Evolutionary conservation across 345 rosid species (phyloP).

Genomic region (Eucalyptus sp.): DNA sequence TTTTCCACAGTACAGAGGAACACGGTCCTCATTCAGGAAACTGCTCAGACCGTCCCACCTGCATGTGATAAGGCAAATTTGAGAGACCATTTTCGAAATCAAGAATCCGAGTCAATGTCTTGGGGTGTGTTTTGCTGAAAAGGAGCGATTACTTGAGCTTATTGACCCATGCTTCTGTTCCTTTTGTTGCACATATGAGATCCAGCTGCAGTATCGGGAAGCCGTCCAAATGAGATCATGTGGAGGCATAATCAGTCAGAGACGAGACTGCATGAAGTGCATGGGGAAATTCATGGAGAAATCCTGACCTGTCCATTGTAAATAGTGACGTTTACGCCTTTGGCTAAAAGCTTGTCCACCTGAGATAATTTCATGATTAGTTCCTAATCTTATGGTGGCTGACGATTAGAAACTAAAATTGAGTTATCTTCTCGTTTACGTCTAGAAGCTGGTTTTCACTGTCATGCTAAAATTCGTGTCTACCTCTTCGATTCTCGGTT

Average conservation of each 20-base stretch:
- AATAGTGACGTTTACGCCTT: constrained; percentile 12
- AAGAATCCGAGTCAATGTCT: not conserved
- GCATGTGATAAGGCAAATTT: not conserved
- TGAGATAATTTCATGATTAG: not conserved
- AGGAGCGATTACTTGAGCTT: constrained; percentile 18
- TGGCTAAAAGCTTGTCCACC: constrained; percentile 29
- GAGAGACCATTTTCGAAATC: not conserved
- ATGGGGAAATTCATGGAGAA: not conserved
- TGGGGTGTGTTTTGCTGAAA: not conserved
- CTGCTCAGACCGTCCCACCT: constrained; percentile 23
- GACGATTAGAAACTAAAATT: not conserved
- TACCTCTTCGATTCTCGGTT: constrained; percentile 34
- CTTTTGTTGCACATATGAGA: constrained; percentile 29
- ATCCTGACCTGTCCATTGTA: constrained; percentile 25
- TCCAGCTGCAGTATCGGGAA: constrained; percentile 10
- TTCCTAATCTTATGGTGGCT: not conserved
- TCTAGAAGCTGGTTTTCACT: not conserved
- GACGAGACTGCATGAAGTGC: not conserved
- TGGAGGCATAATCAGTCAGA: not conserved
- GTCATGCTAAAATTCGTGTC: not conserved
- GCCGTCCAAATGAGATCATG: not conserved
- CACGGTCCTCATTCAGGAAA: not conserved
- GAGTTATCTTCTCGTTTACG: not conserved
- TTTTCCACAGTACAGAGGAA: constrained; percentile 14
- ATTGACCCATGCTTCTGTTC: constrained; percentile 30